A percentile compares a stretch with the other conserved stretches of the same genome.
Evolutionary conservation across 1,139 yeast genomes (phyloP).

Genomic region (Taphrina flavorubra): DNA sequence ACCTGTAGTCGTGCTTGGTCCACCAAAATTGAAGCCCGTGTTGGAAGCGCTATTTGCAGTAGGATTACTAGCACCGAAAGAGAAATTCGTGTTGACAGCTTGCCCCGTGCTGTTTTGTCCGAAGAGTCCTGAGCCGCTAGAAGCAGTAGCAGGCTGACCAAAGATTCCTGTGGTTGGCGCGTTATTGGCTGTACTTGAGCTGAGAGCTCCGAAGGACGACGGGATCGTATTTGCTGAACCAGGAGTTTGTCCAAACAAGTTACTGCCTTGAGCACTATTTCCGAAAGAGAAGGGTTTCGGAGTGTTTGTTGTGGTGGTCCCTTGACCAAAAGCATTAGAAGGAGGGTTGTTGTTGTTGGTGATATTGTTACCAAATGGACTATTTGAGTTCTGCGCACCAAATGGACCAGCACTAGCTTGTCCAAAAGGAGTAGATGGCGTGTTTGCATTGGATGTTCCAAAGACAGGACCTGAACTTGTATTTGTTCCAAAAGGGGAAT

Average conservation of each 20-base stretch:
- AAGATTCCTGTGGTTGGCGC: not conserved
- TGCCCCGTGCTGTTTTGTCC: slow-evolving; percentile 1
- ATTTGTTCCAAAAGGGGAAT: slow-evolving; percentile 27
- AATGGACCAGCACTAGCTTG: slow-evolving; percentile 48
- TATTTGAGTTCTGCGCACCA: slow-evolving; percentile 49
- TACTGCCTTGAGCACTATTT: slow-evolving; percentile 19
- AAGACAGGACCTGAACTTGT: slow-evolving; percentile 44
- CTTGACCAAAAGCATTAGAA: slow-evolving; percentile 41
- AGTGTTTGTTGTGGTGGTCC: not conserved
- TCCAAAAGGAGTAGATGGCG: slow-evolving; percentile 47
- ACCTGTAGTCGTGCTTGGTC: slow-evolving; percentile 3
- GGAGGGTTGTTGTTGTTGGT: slow-evolving; percentile 41
- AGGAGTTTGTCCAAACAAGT: slow-evolving; percentile 19
- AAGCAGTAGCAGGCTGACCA: slow-evolving; percentile 7
- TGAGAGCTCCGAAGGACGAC: slow-evolving; percentile 41
- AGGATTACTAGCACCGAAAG: slow-evolving; percentile 10
- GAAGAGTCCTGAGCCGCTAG: not conserved
- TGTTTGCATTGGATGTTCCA: slow-evolving; percentile 43
- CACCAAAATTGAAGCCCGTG: slow-evolving; percentile 19
- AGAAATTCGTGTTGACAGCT: not conserved
- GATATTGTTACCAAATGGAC: slow-evolving; percentile 52
- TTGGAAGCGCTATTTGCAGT: not conserved
- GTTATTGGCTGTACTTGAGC: slow-evolving; percentile 21
- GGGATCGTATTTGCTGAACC: slow-evolving; percentile 41
- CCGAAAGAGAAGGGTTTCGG: slow-evolving; percentile 41